phyloP scores from a whole-genome alignment of 2,329 filamentous ascomycete species.

The Coniella vitis region DNA sequence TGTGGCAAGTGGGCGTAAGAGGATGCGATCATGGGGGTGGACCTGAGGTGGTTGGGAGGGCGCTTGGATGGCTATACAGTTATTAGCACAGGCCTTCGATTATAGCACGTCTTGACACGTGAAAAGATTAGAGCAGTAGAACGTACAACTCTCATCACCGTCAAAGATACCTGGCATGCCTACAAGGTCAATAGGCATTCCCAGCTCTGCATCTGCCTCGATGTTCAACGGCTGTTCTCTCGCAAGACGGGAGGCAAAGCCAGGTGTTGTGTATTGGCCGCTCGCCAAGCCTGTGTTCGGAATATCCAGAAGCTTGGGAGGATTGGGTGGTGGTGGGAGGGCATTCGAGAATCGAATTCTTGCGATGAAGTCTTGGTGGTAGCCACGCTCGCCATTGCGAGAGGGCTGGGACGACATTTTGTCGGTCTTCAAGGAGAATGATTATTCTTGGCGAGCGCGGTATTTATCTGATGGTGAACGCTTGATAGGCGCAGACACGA shows the following conservation, averaged over 20 bases:
- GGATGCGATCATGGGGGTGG: slow-evolving; percentile 76
- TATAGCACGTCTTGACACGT: neutral
- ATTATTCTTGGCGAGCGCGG: neutral
- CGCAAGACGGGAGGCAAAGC: slow-evolving; percentile 82
- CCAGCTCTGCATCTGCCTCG: slow-evolving; percentile 93
- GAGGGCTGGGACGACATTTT: slow-evolving; percentile 36
- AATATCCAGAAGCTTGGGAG: slow-evolving; percentile 94
- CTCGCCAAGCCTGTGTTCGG: slow-evolving; percentile 84
- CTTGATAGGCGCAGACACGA: too few species aligned
- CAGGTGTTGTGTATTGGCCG: slow-evolving; percentile 82
- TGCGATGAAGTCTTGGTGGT: slow-evolving; percentile 95
- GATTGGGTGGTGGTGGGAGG: slow-evolving; percentile 86
- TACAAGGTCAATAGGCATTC: slow-evolving; percentile 93
- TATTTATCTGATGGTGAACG: too few species aligned
- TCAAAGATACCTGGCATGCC: slow-evolving; percentile 93
- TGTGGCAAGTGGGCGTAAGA: slow-evolving; percentile 76
- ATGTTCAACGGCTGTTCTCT: slow-evolving; percentile 93
- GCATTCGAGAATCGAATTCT: slow-evolving; percentile 94
- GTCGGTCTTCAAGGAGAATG: neutral
- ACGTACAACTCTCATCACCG: slow-evolving; percentile 84
- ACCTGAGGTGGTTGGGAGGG: slow-evolving; percentile 62
- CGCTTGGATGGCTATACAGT: slow-evolving; percentile 67
- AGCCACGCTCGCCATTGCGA: slow-evolving; percentile 44
- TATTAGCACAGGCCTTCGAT: slow-evolving; percentile 1
- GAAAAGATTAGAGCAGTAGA: neutral